phyloP scores from a whole-genome alignment of 192 early-diverging fungal genomes.

The Dimargaris verticillata region DNA sequence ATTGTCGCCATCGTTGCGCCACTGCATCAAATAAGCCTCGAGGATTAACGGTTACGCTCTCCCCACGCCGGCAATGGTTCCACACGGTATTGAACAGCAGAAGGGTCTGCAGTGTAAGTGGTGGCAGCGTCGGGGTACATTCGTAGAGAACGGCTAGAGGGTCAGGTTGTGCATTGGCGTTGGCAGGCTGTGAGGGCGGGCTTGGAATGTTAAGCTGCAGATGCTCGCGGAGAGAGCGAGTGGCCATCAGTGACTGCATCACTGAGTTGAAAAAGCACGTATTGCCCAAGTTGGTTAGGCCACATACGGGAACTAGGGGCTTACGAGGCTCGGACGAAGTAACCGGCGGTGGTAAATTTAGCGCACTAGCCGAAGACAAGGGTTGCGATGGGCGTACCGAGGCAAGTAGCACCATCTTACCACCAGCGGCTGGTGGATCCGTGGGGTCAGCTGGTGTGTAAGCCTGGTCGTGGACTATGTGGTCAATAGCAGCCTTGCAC shows the following conservation, averaged over 20 bases:
- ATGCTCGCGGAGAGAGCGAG: background rate
- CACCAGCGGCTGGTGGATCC: background rate
- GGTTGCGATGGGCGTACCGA: background rate
- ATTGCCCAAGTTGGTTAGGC: constrained; percentile 55
- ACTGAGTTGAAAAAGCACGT: constrained; percentile 72
- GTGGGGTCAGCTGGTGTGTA: background rate
- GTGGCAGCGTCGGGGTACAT: background rate
- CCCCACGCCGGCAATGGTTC: constrained; percentile 13
- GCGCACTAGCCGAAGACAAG: background rate
- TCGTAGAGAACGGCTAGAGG: too few species aligned
- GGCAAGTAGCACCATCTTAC: background rate
- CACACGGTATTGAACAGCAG: constrained; percentile 16
- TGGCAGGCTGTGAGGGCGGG: too few species aligned
- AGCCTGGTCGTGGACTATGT: background rate
- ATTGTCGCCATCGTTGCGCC: constrained; percentile 37
- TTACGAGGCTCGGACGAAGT: background rate
- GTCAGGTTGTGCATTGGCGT: too few species aligned
- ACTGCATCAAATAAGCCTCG: constrained; percentile 35
- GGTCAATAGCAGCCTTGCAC: constrained; percentile 1
- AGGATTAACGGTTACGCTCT: constrained; percentile 29
- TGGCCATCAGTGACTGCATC: constrained; percentile 26
- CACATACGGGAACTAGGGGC: constrained; percentile 19
- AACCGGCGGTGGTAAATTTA: background rate
- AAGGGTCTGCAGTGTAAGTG: background rate
- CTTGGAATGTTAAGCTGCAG: background rate